Evolutionary conservation across 208 protist genomes (phyloP).

Genomic region (Wallacemonas collosoma): DNA sequence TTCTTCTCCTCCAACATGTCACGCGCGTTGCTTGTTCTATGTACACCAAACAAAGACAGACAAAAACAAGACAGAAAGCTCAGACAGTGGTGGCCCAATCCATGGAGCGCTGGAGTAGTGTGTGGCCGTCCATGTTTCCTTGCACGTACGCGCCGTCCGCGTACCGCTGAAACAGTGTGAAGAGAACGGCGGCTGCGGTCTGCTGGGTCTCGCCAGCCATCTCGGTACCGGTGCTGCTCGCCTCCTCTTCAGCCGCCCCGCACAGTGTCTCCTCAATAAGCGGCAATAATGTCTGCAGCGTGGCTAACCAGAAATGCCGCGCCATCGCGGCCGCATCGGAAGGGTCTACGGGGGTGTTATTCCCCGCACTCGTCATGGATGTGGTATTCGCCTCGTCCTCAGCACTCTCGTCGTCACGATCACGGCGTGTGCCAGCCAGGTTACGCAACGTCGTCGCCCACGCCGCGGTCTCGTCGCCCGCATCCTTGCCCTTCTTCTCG

Average conservation of each 20-base stretch:
- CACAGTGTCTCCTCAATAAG: slow-evolving; percentile 3
- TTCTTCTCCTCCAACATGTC: neutral
- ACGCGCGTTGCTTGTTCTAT: neutral
- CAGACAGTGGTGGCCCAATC: neutral
- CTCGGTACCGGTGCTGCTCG: slow-evolving; percentile 1
- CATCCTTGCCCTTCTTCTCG: neutral
- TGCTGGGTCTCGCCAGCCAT: slow-evolving; percentile 9
- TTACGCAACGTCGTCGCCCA: slow-evolving; percentile 12
- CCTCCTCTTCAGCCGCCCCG: neutral
- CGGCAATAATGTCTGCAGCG: slow-evolving; percentile 7
- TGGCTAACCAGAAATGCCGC: slow-evolving; percentile 18
- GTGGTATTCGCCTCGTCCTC: neutral
- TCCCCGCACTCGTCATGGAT: too few relatives aligned
- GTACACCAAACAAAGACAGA: neutral
- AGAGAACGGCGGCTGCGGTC: slow-evolving; percentile 32
- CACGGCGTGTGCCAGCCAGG: neutral
- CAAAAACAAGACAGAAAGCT: neutral
- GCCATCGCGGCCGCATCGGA: slow-evolving; percentile 3
- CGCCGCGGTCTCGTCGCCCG: neutral
- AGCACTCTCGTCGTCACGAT: neutral
- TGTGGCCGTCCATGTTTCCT: neutral
- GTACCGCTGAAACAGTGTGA: slow-evolving; percentile 33
- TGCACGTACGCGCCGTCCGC: neutral
- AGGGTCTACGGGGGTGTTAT: too few relatives aligned
- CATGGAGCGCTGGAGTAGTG: slow-evolving; percentile 4